Evolutionary conservation across 2,329 filamentous ascomycete genomes (phyloP), one percentile per base, ranked within the genome.

Genomic region (Diplodia seriata): DNA sequence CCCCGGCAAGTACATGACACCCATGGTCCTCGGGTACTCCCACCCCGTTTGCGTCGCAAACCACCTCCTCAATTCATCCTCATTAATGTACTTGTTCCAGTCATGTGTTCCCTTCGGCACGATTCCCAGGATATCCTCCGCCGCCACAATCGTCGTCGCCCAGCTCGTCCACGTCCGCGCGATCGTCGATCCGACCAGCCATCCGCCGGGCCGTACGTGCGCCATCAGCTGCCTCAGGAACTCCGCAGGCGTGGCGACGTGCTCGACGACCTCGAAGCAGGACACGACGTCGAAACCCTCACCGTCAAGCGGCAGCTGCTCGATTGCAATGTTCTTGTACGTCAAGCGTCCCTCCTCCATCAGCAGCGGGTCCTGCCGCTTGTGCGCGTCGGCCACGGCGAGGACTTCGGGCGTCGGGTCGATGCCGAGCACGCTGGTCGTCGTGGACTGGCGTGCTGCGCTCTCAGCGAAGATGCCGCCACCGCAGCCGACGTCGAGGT

Each of bases 401-500:
- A 96, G 84, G 33, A 95, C 91, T 53, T 88, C 87, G 1, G 88
- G 85, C 14, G 90, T 91, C 0, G 93, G 91, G 78, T 96, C 92
- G 72, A 96, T 90, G 56, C 89, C 92, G 0, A 89, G 90, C 2
- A 95, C 91, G 62, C 82, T 85, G 2, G 77, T 76, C 0, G 90
- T 91, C 51, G 81, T 83, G 0, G 85, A 80, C 40, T 94, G 80
- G 6, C 92, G 86, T 0, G 92, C 92, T 0, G 92, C 91, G 20
- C 88, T 91, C 79, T 98, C 95, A 68, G 94, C 93, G 77, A 98
- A 97, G 78, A 98, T 98, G 70, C 95, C 95, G 26, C 94, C 95
- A 70, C 95, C 95, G 80, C 95, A 98, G 72, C 95, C 95, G 68
- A 99, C 87, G 79, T 99, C 95, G 65, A 99, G 90, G 79, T 93